These are phyloP conservation scores for Suillus placidus DNA, from an alignment of 768 basidiomycete genomes.

Conservation along the genomic window DNA sequence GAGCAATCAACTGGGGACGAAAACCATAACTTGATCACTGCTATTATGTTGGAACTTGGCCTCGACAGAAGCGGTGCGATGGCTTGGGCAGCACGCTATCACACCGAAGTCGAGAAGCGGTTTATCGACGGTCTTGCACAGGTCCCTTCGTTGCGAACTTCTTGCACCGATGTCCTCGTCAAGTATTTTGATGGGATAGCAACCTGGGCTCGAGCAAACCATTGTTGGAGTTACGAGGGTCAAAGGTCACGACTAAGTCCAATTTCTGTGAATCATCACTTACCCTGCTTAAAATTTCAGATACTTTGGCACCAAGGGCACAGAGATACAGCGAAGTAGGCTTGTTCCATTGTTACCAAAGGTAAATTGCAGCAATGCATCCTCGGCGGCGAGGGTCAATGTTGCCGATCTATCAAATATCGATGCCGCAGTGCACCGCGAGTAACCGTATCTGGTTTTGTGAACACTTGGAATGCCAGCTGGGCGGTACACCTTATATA, in stretches of 20 bases:
- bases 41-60: conserved; percentile 33
- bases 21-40: conserved; percentile 37
- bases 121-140: conserved; percentile 25
- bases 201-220: conserved; percentile 29
- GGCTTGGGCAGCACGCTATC: conserved; percentile 23
- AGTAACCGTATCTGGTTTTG: no score
- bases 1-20: conserved; percentile 39
- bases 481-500: no score
- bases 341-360: conserved; percentile 10
- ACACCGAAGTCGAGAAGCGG: conserved; percentile 13
- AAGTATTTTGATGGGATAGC: conserved; percentile 29
- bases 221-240: conserved; percentile 35
- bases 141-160: conserved; percentile 31
- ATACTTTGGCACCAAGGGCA: conserved; percentile 34
- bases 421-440: background rate
- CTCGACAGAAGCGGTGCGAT: conserved; percentile 32
- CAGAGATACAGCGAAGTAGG: conserved; percentile 26
- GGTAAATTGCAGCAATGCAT: no score
- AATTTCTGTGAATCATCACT: background rate
- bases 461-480: no score
- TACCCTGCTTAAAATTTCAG: conserved; percentile 5
- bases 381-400: background rate
- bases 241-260: conserved; percentile 16
- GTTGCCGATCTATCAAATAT: background rate
- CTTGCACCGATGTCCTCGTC: conserved; percentile 26